Evolutionary conservation across 257 asterid species (phyloP).

Genomic region (Solanum raphanifolium): DNA sequence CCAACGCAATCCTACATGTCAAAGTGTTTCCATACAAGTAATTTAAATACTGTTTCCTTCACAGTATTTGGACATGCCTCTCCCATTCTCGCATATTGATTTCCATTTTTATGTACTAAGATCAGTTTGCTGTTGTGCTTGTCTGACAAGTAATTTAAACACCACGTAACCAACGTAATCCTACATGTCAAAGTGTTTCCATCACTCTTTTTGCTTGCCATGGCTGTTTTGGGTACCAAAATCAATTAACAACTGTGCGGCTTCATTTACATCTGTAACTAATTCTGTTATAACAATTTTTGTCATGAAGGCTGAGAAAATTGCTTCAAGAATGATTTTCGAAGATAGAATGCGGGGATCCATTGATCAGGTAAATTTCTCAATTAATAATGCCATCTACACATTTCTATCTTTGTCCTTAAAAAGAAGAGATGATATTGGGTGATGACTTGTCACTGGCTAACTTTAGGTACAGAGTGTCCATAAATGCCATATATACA

Average conservation of each 20-base stretch:
- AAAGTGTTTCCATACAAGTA: neutral
- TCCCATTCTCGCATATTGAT: neutral
- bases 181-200: neutral
- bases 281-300: neutral
- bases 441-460: neutral
- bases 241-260: neutral
- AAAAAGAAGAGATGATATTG: neutral
- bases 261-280: neutral
- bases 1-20: neutral
- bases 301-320: constrained; percentile 79
- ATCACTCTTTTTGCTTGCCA: neutral
- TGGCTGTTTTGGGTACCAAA: neutral
- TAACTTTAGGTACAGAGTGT: neutral
- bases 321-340: constrained; percentile 91
- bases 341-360: constrained; percentile 99
- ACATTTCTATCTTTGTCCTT: neutral
- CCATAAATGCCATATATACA: neutral
- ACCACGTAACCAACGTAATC: neutral
- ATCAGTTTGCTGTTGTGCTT: neutral
- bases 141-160: neutral
- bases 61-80: neutral
- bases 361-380: constrained; percentile 72
- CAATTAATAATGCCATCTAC: neutral
- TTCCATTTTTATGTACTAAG: neutral
- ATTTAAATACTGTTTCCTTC: neutral